Evolutionary conservation across 116 monocot species (phyloP), one percentile per base, ranked within the genome.

Genomic region (Cymodocea nodosa): DNA sequence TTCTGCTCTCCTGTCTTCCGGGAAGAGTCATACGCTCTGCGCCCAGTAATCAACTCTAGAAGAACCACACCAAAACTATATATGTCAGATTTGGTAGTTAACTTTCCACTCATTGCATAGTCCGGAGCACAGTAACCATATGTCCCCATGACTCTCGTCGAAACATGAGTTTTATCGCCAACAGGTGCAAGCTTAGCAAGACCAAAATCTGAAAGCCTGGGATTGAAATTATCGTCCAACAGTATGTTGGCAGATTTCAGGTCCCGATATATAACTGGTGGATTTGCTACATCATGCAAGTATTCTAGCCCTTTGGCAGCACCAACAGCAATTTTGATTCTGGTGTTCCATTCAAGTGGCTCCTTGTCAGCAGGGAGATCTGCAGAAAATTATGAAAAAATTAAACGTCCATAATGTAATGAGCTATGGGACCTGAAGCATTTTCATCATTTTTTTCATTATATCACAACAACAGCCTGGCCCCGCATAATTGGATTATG

Each of bases 121-220:
- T 92, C 87, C 5, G 87, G 92, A 65, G 87, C 92, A 68, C 92
- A 87, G 25, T 92, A 92, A 4, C 92, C 92, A 37, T 81, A 87
- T 4, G 92, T 87, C 53, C 92, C 92, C 92, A 87, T 92, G 30
- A 92, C 87, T 49, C 92, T 78, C 2, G 92, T 92, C 2, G 87
- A 92, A 23, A 92, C 87, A 58, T 92, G 92, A 34, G 87, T 85
- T 13, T 73, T 72, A 30, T 87, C 92, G 25, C 92, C 92, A 19
- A 82, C 84, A n/a, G 87, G 92, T 3, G 78, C 92, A 36, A 92
- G 80, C 52, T 87, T 92, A 1, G 92, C 92, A 35, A 92, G 86
- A 19, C 92, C 92, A 62, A 92, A 92, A 68, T 92, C 92, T 23
- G 92, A 92, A 7, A 92, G 80, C 64, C 84, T 92, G 0, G 92